These are phyloP conservation scores for Pseudohyphozyma bogoriensis DNA, from an alignment of 768 basidiomycete genomes.

Conservation along the genomic window DNA sequence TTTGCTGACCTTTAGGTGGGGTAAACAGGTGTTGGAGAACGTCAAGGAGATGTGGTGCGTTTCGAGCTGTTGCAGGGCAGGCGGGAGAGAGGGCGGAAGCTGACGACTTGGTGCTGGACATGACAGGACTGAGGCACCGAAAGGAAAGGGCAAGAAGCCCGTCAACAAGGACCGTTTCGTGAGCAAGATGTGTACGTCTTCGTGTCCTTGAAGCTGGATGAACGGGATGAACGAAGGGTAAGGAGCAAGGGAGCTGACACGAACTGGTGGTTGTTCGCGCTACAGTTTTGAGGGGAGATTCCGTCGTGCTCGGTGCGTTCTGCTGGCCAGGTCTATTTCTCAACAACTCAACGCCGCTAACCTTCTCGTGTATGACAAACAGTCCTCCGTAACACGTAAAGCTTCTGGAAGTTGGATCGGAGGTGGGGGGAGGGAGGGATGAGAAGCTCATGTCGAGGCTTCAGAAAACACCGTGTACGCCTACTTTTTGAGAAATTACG, in stretches of 20 bases:
- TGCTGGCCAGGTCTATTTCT: not conserved
- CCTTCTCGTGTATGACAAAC: no score
- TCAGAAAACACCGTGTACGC: no score
- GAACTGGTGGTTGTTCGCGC: conserved; percentile 7
- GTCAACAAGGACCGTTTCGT: conserved; percentile 99
- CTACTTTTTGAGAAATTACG: no score
- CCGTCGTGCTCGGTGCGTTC: conserved; percentile 77
- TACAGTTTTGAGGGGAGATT: conserved; percentile 63
- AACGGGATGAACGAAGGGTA: no score
- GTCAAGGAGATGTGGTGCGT: conserved; percentile 69
- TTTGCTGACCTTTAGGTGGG: not conserved
- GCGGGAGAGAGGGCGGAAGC: not conserved
- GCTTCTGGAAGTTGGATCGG: no score
- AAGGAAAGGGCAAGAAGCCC: conserved; percentile 97
- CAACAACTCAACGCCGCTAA: not conserved
- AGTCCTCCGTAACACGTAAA: no score
- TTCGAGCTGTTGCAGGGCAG: not conserved
- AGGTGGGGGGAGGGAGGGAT: no score
- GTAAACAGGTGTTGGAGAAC: conserved; percentile 78
- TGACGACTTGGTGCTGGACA: not conserved
- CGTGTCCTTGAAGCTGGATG: not conserved
- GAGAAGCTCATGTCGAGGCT: no score
- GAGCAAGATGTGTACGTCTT: conserved; percentile 93
- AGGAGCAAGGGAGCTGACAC: no score
- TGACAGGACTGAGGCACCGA: conserved; percentile 86